Evolutionary conservation across 768 basidiomycete species (phyloP).

Genomic region (Mycena galopus): DNA sequence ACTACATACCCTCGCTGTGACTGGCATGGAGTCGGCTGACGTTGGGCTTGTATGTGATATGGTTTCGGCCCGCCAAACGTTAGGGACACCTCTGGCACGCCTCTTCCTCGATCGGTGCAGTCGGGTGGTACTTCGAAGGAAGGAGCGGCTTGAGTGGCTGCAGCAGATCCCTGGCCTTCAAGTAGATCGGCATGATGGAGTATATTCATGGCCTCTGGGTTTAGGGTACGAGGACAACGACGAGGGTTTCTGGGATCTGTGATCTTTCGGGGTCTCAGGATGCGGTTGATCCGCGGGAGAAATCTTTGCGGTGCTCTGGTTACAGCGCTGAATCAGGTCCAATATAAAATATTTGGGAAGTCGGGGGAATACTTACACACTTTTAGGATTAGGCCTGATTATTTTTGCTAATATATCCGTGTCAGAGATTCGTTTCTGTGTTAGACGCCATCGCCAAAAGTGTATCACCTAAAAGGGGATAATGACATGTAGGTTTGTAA

Average conservation of each 20-base stretch:
- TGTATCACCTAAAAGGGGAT: too few species aligned
- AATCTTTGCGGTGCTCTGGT: too few species aligned
- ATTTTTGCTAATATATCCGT: too few species aligned
- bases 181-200: slow-evolving; percentile 46
- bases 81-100: slow-evolving; percentile 36
- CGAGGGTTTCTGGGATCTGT: slow-evolving; percentile 43
- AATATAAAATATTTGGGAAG: too few species aligned
- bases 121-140: slow-evolving; percentile 47
- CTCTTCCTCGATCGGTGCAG: slow-evolving; percentile 54
- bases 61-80: slow-evolving; percentile 42
- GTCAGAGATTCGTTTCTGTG: too few species aligned
- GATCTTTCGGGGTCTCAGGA: background rate
- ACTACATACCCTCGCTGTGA: slow-evolving; percentile 49
- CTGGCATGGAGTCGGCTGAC: slow-evolving; percentile 48
- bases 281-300: too few species aligned
- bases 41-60: slow-evolving; percentile 48
- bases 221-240: slow-evolving; percentile 54
- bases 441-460: background rate
- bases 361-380: too few species aligned
- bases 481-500: background rate
- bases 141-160: slow-evolving; percentile 38
- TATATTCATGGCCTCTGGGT: slow-evolving; percentile 55
- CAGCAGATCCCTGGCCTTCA: slow-evolving; percentile 38
- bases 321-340: too few species aligned
- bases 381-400: too few species aligned